Conservation (phyloP, 139 green algal genomes). For the Deuterostichococcus epilithicus region DNA sequence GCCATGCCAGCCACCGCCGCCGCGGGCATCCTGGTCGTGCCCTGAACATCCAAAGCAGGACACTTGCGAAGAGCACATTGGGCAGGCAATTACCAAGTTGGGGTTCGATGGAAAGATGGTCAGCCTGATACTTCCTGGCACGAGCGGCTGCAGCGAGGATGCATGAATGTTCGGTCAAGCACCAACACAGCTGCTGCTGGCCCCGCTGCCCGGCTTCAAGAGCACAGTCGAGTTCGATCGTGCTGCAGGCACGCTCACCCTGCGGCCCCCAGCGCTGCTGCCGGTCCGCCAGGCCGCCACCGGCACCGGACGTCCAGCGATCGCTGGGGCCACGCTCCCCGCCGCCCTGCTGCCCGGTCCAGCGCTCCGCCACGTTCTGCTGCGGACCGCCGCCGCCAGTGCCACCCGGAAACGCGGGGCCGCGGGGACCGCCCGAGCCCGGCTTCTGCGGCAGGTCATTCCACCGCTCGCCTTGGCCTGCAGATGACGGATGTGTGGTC, state of each 20-base stretch:
- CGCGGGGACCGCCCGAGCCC: no score
- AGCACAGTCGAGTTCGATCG: no score
- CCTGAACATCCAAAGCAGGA: background rate
- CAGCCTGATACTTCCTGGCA: no score
- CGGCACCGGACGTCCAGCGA: background rate
- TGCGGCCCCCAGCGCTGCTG: background rate
- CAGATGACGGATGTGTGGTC: background rate
- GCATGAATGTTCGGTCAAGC: background rate
- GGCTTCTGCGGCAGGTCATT: background rate
- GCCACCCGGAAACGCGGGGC: background rate
- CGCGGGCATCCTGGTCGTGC: background rate
- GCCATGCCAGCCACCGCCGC: slow-evolving; percentile 18
- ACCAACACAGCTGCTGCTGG: no score
- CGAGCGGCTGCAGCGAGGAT: no score
- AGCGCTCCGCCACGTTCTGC: background rate
- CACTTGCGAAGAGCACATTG: background rate
- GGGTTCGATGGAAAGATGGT: no score
- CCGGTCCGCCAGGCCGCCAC: no score
- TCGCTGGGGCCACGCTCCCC: background rate
- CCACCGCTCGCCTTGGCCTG: background rate
- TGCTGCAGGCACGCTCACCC: background rate
- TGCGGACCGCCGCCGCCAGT: no score
- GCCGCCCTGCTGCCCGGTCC: background rate
- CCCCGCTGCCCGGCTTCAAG: no score
- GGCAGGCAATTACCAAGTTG: no score